phyloP scores from a whole-genome alignment of 305 asterid species.

The Fraxinus baroniana region DNA sequence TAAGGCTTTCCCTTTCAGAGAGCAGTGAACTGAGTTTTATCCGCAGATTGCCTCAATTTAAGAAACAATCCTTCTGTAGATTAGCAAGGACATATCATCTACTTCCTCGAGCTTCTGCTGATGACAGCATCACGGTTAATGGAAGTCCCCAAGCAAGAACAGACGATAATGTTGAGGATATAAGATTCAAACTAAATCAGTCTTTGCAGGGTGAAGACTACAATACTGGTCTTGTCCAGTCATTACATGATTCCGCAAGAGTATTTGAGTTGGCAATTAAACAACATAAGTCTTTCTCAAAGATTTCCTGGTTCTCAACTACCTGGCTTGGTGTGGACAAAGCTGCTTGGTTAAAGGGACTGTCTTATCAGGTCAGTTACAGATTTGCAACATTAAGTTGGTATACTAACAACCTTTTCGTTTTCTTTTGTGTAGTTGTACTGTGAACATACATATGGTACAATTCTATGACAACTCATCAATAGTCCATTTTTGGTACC shows the following conservation, averaged over 20 bases:
- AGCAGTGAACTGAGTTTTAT: slow-evolving; percentile 37
- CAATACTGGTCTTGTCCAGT: slow-evolving; percentile 70
- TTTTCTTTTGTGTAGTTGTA: background rate
- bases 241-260: slow-evolving; percentile 95
- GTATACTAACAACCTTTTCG: background rate
- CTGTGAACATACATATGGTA: slow-evolving; percentile 9
- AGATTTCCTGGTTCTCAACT: slow-evolving; percentile 81
- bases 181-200: slow-evolving; percentile 64
- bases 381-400: background rate
- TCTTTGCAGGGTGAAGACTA: slow-evolving; percentile 77
- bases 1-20: slow-evolving; percentile 41
- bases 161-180: slow-evolving; percentile 54
- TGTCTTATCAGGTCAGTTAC: slow-evolving; percentile 84
- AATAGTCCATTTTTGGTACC: background rate
- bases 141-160: slow-evolving; percentile 61
- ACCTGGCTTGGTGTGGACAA: slow-evolving; percentile 92
- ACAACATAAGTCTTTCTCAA: slow-evolving; percentile 61
- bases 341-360: slow-evolving; percentile 76
- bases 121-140: slow-evolving; percentile 84
- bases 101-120: slow-evolving; percentile 72
- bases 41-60: slow-evolving; percentile 34
- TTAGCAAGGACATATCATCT: slow-evolving; percentile 45
- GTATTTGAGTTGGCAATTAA: slow-evolving; percentile 80
- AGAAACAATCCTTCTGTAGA: slow-evolving; percentile 28
- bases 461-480: background rate